Evolutionary conservation across 2,329 filamentous ascomycete species (phyloP), one percentile per base, ranked within the genome.

Genomic region (Pyricularia pennisetigena): DNA sequence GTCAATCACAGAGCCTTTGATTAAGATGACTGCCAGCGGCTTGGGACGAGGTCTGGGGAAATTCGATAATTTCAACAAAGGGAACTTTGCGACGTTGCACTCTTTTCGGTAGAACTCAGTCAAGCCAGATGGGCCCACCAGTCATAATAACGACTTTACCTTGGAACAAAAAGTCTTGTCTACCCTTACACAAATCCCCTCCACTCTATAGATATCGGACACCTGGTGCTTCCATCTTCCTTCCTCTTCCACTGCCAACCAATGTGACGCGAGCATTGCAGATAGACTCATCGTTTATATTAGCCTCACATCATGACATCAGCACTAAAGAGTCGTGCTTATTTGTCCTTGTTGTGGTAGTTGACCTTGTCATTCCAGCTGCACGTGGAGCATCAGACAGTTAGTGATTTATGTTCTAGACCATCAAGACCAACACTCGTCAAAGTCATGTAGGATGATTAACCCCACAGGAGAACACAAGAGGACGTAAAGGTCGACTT

Each of bases 291-390:
- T 28, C 3, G 16, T 10, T 14, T 26, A 28, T 14, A 26, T 28
- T 62, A 16, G 8, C 59, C 59, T 16, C 24, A 62, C 23, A 16
- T 9, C 57, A 28, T 16, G 23, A 5, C 12, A 62, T 62, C 59
- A 28, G 10, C 24, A 28, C 12, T 28, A 16, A 28, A 16, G 59
- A 12, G 23, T 20, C 3, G 24, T 16, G 59, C 59, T 62, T 28
- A 62, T 62, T 92, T 93, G 84, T 96, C 90, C 84, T 90, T 91
- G 85, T 97, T 93, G 89, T 98, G 93, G 85, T 97, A 94, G 89
- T 98, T 98, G 85, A 97, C 93, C 69, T 85, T 86, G 73, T 89
- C 84, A 82, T 98, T 98, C 95, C 95, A 99, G 90, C 91, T 93
- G 75, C 72, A 71, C 69, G 24, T n/a, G 14, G 16, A 54, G 61